These are phyloP conservation scores for Metschnikowia cubensis DNA, from an alignment of 805 yeast species.

Conservation along the genomic window DNA sequence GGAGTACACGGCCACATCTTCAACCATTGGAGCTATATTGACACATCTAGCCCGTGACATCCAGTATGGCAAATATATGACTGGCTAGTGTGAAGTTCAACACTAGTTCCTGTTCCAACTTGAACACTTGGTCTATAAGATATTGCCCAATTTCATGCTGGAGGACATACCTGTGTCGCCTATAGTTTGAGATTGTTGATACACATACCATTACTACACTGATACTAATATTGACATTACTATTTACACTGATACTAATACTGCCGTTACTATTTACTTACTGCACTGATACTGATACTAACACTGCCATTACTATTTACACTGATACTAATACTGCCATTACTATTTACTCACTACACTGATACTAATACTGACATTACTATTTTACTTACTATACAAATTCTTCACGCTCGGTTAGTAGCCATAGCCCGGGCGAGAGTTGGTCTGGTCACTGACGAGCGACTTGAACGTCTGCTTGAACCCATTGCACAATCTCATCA, in stretches of 20 bases:
- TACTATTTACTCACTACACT: neutral
- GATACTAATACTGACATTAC: neutral
- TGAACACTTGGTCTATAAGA: too few species aligned
- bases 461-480: conserved; percentile 66
- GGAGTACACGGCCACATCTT: conserved; percentile 82
- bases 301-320: neutral
- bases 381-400: neutral
- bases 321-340: neutral
- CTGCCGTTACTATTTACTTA: neutral
- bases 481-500: conserved; percentile 86
- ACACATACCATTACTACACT: too few species aligned
- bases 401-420: conserved; percentile 5
- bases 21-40: conserved; percentile 12
- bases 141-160: too few species aligned
- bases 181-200: too few species aligned
- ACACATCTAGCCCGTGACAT: too few species aligned
- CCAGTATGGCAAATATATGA: too few species aligned
- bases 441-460: conserved; percentile 22
- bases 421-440: conserved; percentile 15
- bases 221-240: neutral
- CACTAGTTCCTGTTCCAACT: too few species aligned
- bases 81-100: too few species aligned
- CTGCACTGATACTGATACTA: neutral
- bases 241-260: neutral
- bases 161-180: too few species aligned